phyloP scores from a whole-genome alignment of 1,139 yeast species.

The Hyphopichia wangnamkhiaoensis region DNA sequence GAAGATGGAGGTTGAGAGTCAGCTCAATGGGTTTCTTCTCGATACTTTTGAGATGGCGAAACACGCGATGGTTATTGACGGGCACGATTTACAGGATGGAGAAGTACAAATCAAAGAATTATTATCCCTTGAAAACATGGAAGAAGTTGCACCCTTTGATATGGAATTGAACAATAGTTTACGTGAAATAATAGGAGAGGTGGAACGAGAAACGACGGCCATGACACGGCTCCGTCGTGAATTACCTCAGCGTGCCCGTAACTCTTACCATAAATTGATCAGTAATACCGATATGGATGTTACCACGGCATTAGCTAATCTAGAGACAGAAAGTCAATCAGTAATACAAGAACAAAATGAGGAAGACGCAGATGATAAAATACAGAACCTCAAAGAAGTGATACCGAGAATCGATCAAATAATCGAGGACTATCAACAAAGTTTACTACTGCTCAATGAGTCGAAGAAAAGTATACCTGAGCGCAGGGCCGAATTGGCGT shows the following conservation, averaged over 20 bases:
- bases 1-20: conserved; percentile 42
- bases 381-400: conserved; percentile 16
- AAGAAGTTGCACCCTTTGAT: conserved; percentile 64
- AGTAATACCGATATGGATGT: conserved; percentile 34
- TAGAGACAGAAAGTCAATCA: conserved; percentile 13
- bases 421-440: conserved; percentile 27
- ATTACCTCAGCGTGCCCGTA: conserved; percentile 44
- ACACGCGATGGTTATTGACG: conserved; percentile 53
- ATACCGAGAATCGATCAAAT: conserved; percentile 18
- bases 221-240: conserved; percentile 53
- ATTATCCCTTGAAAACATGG: conserved; percentile 34
- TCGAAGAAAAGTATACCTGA: conserved; percentile 34
- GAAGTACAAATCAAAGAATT: conserved; percentile 20
- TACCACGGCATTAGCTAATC: conserved; percentile 22
- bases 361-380: conserved; percentile 10
- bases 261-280: conserved; percentile 30
- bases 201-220: conserved; percentile 58
- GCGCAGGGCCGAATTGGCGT: conserved; percentile 32
- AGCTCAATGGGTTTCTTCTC: conserved; percentile 45
- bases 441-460: conserved; percentile 21
- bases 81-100: conserved; percentile 25
- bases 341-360: not conserved
- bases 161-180: conserved; percentile 54
- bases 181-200: conserved; percentile 50
- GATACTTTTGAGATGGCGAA: conserved; percentile 55